Evolutionary conservation across 2,329 filamentous ascomycete genomes (phyloP), one percentile per base, ranked within the genome.

Genomic region (Botrytis fabae): DNA sequence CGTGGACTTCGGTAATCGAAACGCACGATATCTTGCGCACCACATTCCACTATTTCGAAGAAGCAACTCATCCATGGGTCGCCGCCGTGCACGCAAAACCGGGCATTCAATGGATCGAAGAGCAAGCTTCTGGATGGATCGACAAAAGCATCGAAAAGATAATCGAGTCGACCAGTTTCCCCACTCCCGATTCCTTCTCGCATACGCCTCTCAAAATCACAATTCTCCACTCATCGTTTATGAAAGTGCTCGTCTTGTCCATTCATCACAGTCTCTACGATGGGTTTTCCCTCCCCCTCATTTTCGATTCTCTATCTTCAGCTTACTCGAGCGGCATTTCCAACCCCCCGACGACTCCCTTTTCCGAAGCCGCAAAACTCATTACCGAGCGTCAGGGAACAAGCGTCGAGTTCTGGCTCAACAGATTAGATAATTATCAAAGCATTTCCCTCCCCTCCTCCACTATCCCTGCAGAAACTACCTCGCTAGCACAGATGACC

Each of bases 211-310:
- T 70, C 32, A 54, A 42, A 32, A 54, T 32, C 28, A 70, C 40
- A 18, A 32, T 60, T 59, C 20, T 70, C 28, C 10, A 35, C 4
- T 70, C 54, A 10, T 42, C 40, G 12, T 77, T 73, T 63, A 73
- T 76, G 25, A 76, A 75, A 38, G 60, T 77, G 25, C 87, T 88
- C 73, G 83, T 88, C 22, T 78, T 86, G 73, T 86, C 85, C 1
- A 85, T 87, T 81, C 86, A 89, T 74, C 87, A 89, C 75, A 85
- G 84, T 10, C 78, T 88, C 0, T 89, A 89, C 73, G 87, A 89
- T 70, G 87, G 86, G 25, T 88, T 86, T 86, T 84, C 83, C 0
- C 73, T 80, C 63, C 77, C 79, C 2, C 59, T 80, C 40, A 75
- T 82, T 8, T 73, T 82, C 25, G 38, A 70, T 42, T 54, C 54